phyloP scores from a whole-genome alignment of 2,329 filamentous ascomycete species.

The Hymenoscyphus fructigenus region DNA sequence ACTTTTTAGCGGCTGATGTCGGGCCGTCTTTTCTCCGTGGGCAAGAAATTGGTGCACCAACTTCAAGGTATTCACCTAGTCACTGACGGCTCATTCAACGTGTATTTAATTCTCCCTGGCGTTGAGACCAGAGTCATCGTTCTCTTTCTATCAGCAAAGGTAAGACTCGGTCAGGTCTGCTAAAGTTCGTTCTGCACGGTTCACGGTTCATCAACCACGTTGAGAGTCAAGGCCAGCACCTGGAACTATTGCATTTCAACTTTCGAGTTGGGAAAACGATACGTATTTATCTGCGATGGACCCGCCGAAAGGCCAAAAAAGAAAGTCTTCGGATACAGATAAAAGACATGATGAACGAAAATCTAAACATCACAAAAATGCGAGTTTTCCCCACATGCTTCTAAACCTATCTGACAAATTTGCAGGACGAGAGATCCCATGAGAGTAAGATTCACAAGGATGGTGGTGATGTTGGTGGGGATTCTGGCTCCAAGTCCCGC shows the following conservation, averaged over 20 bases:
- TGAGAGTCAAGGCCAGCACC: background rate
- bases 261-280: background rate
- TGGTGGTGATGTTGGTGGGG: background rate
- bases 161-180: background rate
- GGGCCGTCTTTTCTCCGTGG: conserved; percentile 23
- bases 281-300: background rate
- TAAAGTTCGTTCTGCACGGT: background rate
- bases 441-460: background rate
- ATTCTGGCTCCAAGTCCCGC: background rate
- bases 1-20: conserved; percentile 5
- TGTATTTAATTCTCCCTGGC: background rate
- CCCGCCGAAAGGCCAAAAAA: conserved; percentile 20
- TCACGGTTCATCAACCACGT: background rate
- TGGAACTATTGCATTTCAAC: background rate
- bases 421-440: background rate
- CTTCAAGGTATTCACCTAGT: background rate
- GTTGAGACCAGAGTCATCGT: background rate
- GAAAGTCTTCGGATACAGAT: conserved; percentile 18
- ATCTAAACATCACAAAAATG: conserved; percentile 14
- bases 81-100: background rate
- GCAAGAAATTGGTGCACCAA: conserved; percentile 3
- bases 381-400: background rate
- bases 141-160: background rate
- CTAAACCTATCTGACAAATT: background rate
- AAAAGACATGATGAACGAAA: conserved; percentile 10